Base-by-base conservation (phyloP, 345 rosid genomes). In the Salix udensis region DNA sequence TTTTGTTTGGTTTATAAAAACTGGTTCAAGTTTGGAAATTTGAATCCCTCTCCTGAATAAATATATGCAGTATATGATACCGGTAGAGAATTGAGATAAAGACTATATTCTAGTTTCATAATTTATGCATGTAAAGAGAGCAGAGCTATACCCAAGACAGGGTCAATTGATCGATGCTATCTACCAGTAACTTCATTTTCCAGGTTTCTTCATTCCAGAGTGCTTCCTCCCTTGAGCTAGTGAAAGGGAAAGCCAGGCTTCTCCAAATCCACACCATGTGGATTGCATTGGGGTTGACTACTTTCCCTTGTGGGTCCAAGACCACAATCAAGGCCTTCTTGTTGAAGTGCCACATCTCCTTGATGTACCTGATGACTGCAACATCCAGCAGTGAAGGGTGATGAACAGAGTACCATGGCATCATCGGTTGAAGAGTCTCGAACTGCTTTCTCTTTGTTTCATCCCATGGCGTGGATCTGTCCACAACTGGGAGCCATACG, bases 241-340 rank as follows among this genome's bases (percentile, higher is more conserved):
- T 90, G 87, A 92, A 94, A 23, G 98, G 98, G 67, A 85, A 87
- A 6, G 97, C 98, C 58, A 62, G 23, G 60, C 77, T 72, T n/a
- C 90, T 90, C 97, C 97, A 92, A 77, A 92, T 90, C 90, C 94
- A 88, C 82, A 91, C 88, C 98, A 94, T 92, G 65, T 89, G 89
- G 74, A 94, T 81, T 28, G 98, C 97, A 67, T 91, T 91, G 30
- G 86, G 88, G 67, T 86, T 85, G 79, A 77, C 87, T 58, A 91
- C 91, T 69, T 79, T 87, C 24, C 96, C 98, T 76, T 91, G 92
- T 1, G 92, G 89, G 71, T 92, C 95, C 79, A 94, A 83, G 36
- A 88, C 98, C 65, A 94, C 91, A 24, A 90, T 80, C 44, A 92
- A 79, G 24, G 97, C 89, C 72, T 84, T 88, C 79, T 87, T 88